Base-by-base conservation (phyloP, 1,284 basidiomycete species). In the Puccinia hordei region DNA sequence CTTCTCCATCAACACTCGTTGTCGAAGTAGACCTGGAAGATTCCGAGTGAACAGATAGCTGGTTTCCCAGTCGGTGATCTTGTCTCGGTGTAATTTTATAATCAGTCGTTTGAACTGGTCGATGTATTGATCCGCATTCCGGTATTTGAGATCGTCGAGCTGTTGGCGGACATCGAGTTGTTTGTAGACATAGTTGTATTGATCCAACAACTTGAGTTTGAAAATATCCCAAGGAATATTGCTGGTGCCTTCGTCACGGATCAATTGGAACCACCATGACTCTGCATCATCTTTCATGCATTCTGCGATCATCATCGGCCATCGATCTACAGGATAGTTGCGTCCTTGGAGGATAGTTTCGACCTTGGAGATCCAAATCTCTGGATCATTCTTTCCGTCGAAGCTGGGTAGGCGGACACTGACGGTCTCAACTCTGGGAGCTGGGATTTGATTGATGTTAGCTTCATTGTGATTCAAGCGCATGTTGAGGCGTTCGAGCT, bases 101-200 rank as follows among this genome's bases (percentile, higher is more conserved):
- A 22, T 27, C 24, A 68, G 22, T 17, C 41, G 5, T 2, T 44
- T 46, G 65, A 44, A 68, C 44, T 15, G 24, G 38, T 68, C 44
- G 65, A 68, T 68, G 15, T 68, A 68, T 1, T 68, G 38, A 24
- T 68, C 41, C 22, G 35, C 65, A 9, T 17, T 41, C 5, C 38
- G 44, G 15, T 68, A 68, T 15, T 46, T 44, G 19, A 68, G 44
- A 19, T 4, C 9, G 22, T 68, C 38, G 38, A 68, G 24, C n/a
- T 41, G 22, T 2, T n/a, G 2, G 8, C 33, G 38, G 22, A 38
- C 22, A 15, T 68, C 22, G 35, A 44, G 27, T 46, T 68, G 38
- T n/a, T 46, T 68, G 41, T 68, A 38, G 38, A 19, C 17, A 38
- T 68, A 68, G 12, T 68, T 68, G 44, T 44, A 68, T 24, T 68